Evolutionary conservation across 2,329 filamentous ascomycete genomes (phyloP).

Genomic region (Colletotrichum liaoningense): DNA sequence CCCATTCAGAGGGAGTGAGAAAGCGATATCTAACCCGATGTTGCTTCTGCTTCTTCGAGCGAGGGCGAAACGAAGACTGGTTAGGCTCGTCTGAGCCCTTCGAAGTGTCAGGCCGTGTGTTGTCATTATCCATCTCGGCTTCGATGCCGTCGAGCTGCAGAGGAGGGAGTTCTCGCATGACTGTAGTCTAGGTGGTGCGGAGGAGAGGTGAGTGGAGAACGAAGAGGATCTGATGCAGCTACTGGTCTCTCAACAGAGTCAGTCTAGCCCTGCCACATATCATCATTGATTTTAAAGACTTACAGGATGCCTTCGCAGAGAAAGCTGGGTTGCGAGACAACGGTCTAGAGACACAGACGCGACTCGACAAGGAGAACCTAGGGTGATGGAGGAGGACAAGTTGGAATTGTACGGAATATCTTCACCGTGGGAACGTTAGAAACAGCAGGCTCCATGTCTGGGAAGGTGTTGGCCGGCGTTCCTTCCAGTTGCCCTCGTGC

Average conservation of each 20-base stretch:
- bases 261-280: no score
- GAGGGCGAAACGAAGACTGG: neutral
- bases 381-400: neutral
- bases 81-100: neutral
- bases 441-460: neutral
- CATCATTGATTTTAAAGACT: neutral
- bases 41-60: constrained; percentile 6
- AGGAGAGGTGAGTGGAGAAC: neutral
- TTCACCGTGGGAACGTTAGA: no score
- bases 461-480: neutral
- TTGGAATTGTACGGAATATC: neutral
- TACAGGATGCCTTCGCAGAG: neutral
- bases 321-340: neutral
- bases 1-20: constrained; percentile 57
- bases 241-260: neutral
- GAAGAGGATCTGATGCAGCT: neutral
- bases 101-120: neutral
- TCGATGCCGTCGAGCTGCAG: constrained; percentile 32
- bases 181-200: neutral
- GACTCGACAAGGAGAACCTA: neutral
- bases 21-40: constrained; percentile 47
- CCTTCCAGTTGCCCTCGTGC: neutral
- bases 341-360: neutral
- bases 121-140: constrained; percentile 6
- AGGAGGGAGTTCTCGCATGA: constrained; percentile 28